Evolutionary conservation across 2,329 filamentous ascomycete species (phyloP).

Genomic region (Conoideocrella luteorostrata): DNA sequence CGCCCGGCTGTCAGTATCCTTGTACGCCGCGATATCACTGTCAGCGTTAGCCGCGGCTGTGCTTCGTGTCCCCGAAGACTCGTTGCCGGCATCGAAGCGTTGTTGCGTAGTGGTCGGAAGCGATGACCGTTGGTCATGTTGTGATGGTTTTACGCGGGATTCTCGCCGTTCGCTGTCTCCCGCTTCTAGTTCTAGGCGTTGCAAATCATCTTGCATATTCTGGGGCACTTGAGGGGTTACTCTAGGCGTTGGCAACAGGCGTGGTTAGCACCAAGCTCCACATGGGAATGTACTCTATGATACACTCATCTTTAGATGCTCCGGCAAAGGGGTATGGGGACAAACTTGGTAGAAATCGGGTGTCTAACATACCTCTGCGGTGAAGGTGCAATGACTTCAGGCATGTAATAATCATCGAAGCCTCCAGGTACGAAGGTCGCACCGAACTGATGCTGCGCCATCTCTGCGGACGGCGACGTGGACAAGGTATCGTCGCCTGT

Average conservation of each 20-base stretch:
- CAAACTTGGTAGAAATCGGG: slow-evolving; percentile 8
- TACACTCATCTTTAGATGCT: background rate
- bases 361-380: slow-evolving; percentile 46
- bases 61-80: slow-evolving; percentile 5
- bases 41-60: slow-evolving; percentile 25
- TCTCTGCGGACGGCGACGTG: slow-evolving; percentile 17
- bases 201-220: slow-evolving; percentile 92
- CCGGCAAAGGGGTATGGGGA: background rate
- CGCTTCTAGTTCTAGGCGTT: slow-evolving; percentile 81
- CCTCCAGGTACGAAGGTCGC: slow-evolving; percentile 55
- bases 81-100: slow-evolving; percentile 7
- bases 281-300: slow-evolving; percentile 8
- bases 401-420: slow-evolving; percentile 55
- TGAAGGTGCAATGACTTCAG: slow-evolving; percentile 50
- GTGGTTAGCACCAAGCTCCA: slow-evolving; percentile 31
- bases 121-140: slow-evolving; percentile 37
- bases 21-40: slow-evolving; percentile 32
- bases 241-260: slow-evolving; percentile 41
- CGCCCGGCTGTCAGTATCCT: slow-evolving; percentile 30
- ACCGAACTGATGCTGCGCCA: slow-evolving; percentile 33
- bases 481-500: slow-evolving; percentile 5
- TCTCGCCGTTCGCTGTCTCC: slow-evolving; percentile 36
- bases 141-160: slow-evolving; percentile 23
- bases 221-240: slow-evolving; percentile 93
- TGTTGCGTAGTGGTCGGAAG: slow-evolving; percentile 33